Evolutionary conservation across 371 early-diverging fungal species (phyloP), one percentile per base, ranked within the genome.

Genomic region (Mortierella sp.): DNA sequence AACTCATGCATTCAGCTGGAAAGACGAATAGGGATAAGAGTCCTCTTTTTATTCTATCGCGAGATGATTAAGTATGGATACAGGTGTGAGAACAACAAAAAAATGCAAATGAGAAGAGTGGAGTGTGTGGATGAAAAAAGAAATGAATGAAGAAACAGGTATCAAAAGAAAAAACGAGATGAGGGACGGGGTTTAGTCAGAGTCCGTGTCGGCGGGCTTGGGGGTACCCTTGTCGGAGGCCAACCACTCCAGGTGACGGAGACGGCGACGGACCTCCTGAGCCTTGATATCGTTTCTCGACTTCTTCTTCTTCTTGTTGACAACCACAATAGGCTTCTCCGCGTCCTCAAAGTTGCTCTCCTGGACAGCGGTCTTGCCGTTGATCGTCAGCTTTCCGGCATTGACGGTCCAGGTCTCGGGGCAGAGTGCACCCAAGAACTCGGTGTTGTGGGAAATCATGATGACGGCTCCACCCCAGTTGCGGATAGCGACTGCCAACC

Each of bases 391-490:
- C 29, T 80, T 70, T 47, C 95, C 94, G 29, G 80, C 91, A 48
- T 94, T 92, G 67, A 95, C 89, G 34, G 90, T 85, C 94, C 95
- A 97, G 43, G 91, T 86, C 87, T 96, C 96, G 69, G 93, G 92
- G 86, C 96, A 96, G 24, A 94, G 88, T 1, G 92, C 93, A n/a
- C 87, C 79, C 63, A 95, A 90, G 85, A 97, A 97, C 86, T 94
- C 94, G 39, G 87, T 85, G 80, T 94, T 93, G 90, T 97, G 97
- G 76, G 95, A 94, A 81, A 97, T 94, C 93, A 95, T 94, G 13
- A 97, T 93, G 31, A 97, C 95, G 52, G 91, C 94, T 74, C 96
- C 97, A 34, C 91, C 91, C 92, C 92, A 96, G 61, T 90, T 91
- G 66, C 93, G 88, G 81, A 97, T 93, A 58, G 95, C 95, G 34